These are phyloP conservation scores for Mariannaea sp. DNA, from an alignment of 2,329 filamentous ascomycete species.

Conservation along the genomic window DNA sequence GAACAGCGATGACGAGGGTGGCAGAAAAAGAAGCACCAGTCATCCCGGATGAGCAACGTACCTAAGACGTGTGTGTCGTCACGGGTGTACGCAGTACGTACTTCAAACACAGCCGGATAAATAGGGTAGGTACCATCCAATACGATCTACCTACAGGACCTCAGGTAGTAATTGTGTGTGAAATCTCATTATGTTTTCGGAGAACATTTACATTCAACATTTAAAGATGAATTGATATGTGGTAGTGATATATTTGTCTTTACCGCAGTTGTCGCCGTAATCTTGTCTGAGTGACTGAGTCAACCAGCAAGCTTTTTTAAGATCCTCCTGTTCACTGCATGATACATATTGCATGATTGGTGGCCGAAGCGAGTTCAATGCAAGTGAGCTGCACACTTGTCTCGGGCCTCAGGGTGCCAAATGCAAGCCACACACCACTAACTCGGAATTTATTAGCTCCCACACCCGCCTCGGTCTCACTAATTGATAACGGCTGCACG, in stretches of 20 bases:
- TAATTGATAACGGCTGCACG: no score
- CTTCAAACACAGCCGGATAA: no score
- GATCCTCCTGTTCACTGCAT: neutral
- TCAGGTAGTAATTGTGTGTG: no score
- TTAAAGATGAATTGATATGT: no score
- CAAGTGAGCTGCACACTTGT: neutral
- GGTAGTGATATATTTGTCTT: constrained; percentile 3
- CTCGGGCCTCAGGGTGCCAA: constrained; percentile 6
- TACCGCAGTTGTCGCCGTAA: neutral
- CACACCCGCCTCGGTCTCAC: constrained; percentile 11
- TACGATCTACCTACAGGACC: no score
- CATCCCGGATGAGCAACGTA: no score
- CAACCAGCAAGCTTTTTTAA: neutral
- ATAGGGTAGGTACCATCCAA: no score
- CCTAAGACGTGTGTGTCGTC: no score
- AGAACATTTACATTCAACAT: no score
- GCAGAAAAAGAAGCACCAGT: constrained; percentile 2
- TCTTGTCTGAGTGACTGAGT: neutral
- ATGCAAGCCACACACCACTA: constrained; percentile 7
- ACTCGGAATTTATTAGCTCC: no score
- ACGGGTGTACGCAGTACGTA: no score
- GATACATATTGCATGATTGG: neutral
- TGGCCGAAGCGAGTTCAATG: neutral
- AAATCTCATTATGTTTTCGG: no score
- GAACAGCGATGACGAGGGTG: constrained; percentile 14